phyloP scores from a whole-genome alignment of 805 yeast genomes.

The Wickerhamomyces queroliae region DNA sequence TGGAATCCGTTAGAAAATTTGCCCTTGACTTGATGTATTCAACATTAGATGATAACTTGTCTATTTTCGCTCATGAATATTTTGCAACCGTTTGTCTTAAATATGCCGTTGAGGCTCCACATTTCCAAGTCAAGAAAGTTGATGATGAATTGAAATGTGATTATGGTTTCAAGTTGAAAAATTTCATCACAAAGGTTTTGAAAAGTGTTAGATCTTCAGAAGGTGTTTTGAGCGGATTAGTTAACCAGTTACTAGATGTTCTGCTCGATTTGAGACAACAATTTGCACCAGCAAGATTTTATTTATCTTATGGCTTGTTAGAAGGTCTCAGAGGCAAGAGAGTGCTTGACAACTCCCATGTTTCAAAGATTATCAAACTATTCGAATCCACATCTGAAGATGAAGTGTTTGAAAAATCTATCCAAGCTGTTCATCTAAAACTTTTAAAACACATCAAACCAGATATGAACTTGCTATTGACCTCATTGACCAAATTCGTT shows the following conservation, averaged over 20 bases:
- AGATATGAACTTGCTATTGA: constrained; percentile 14
- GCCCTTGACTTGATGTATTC: constrained; percentile 50
- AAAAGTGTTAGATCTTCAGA: constrained; percentile 27
- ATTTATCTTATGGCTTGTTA: constrained; percentile 49
- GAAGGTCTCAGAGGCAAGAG: constrained; percentile 37
- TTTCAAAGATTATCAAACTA: constrained; percentile 26
- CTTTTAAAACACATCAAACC: constrained; percentile 35
- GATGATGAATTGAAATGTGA: constrained; percentile 38
- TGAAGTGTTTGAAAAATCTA: constrained; percentile 40
- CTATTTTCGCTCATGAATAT: constrained; percentile 39
- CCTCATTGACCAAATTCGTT: constrained; percentile 16
- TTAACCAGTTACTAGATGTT: constrained; percentile 33
- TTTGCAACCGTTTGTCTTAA: constrained; percentile 45
- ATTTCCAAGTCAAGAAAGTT: constrained; percentile 40
- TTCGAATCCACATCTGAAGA: constrained; percentile 41
- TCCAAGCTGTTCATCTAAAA: constrained; percentile 47
- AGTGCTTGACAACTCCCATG: constrained; percentile 21
- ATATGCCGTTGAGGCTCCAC: constrained; percentile 55
- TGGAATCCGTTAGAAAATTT: constrained; percentile 71
- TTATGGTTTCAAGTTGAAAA: constrained; percentile 47
- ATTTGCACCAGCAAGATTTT: constrained; percentile 69
- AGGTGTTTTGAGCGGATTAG: constrained; percentile 21
- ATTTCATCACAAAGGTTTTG: constrained; percentile 34
- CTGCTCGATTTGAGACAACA: constrained; percentile 42
- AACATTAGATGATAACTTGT: constrained; percentile 40